Evolutionary conservation across 2,329 filamentous ascomycete genomes (phyloP).

Genomic region (Chrysosporium keratinophilum): DNA sequence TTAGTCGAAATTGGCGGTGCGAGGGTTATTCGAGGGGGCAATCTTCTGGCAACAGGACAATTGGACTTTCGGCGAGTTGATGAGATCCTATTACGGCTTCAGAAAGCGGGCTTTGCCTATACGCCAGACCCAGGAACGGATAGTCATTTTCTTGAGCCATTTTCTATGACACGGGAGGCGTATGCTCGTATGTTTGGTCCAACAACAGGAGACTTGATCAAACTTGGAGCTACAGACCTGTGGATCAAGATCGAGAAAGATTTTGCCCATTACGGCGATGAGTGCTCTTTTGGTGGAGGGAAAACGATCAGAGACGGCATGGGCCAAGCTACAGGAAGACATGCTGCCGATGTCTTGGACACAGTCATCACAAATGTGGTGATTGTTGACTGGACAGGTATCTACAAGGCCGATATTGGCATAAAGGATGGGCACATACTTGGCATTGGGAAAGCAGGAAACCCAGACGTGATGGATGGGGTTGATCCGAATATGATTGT

Average conservation of each 20-base stretch:
- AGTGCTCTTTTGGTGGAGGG: constrained; percentile 89
- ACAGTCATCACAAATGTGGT: constrained; percentile 82
- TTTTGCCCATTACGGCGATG: constrained; percentile 73
- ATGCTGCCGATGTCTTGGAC: constrained; percentile 64
- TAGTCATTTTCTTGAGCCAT: constrained; percentile 48
- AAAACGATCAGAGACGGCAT: constrained; percentile 92
- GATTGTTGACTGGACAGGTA: constrained; percentile 81
- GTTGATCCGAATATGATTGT: constrained; percentile 69
- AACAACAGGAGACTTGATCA: constrained; percentile 74
- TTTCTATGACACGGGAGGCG: constrained; percentile 62
- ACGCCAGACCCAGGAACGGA: constrained; percentile 54
- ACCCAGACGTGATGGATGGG: constrained; percentile 93
- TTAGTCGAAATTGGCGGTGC: constrained; percentile 80
- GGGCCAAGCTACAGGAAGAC: constrained; percentile 75
- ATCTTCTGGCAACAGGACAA: constrained; percentile 61
- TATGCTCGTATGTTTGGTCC: constrained; percentile 90
- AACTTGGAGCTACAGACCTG: constrained; percentile 71
- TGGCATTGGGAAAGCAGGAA: constrained; percentile 87
- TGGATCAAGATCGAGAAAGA: constrained; percentile 89
- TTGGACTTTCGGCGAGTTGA: constrained; percentile 55
- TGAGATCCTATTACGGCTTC: constrained; percentile 57
- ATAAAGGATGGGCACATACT: constrained; percentile 79
- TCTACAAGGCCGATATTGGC: constrained; percentile 94
- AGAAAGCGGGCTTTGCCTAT: constrained; percentile 68
- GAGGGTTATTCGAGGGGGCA: constrained; percentile 73